Base-by-base conservation (phyloP, 305 asterid species). In the Solanum hybrid region DNA sequence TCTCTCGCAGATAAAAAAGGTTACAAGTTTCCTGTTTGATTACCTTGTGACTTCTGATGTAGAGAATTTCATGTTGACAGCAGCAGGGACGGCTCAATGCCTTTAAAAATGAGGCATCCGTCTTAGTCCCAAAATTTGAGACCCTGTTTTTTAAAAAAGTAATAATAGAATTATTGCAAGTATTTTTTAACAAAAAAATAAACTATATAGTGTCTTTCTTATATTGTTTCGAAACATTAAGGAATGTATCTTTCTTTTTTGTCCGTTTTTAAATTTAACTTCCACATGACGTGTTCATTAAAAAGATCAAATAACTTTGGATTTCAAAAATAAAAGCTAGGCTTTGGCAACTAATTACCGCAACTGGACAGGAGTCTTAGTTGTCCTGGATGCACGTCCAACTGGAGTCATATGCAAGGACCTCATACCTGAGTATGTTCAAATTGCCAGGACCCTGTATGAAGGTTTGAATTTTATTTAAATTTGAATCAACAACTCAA, bases 311-410 rank as follows among this genome's bases (percentile, higher is more conserved):
- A 42, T 42, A 13, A 42, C 6, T 12, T 13, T 42, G 56, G 20
- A 42, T 13, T 42, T 42, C 56, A 42, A 42, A 42, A 42, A 42
- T 13, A 42, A 42, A 13, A 42, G 56, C 56, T 42, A 42, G 56
- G 56, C 0, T 42, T 42, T 42, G 20, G 56, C 56, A 42, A 42
- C 56, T 42, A 42, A 42, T 42, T 2, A 42, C 56, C 0, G 17
- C 56, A 4, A 42, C 56, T 42, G 56, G 56, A 88, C 97, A 97
- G 98, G 99, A 91, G 98, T 96, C 86, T 93, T 97, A 31, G 98
- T 96, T 73, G 98, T 94, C 86, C 91, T 97, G 92, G 98, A 97
- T 92, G 98, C 99, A 38, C 93, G 90, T 91, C 99, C 99, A 46
- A 93, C 90, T 22, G 98, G 99, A 88, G 93, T 97, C 91, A 95